phyloP scores from a whole-genome alignment of 2,329 filamentous ascomycete species.

The Penicillium janthinellum region DNA sequence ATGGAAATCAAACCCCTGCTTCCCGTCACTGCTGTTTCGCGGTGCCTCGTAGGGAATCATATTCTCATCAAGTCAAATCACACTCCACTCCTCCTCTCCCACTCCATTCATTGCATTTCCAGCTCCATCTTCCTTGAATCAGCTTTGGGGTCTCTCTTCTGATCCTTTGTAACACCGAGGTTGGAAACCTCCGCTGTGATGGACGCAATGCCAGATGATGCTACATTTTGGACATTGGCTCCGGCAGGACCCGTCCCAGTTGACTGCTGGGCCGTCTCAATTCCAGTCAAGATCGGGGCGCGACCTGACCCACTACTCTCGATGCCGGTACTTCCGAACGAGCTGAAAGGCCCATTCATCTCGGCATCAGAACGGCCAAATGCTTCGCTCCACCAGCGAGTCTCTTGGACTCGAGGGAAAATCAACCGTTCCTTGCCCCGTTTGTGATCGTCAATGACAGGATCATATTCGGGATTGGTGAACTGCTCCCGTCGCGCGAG shows the following conservation, averaged over 20 bases:
- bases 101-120: conserved; percentile 51
- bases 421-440: conserved; percentile 81
- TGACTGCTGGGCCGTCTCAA: conserved; percentile 61
- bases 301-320: conserved; percentile 32
- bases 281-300: conserved; percentile 59
- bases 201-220: conserved; percentile 42
- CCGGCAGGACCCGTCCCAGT: conserved; percentile 48
- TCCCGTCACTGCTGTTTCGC: background rate
- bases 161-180: conserved; percentile 44
- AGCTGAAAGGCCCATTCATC: conserved; percentile 75
- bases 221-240: conserved; percentile 31
- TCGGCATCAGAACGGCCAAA: conserved; percentile 87
- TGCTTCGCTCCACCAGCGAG: conserved; percentile 91
- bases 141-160: conserved; percentile 30
- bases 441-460: conserved; percentile 72
- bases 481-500: conserved; percentile 79
- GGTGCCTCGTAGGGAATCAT: background rate
- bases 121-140: conserved; percentile 47
- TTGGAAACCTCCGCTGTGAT: conserved; percentile 50
- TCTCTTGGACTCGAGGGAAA: conserved; percentile 73
- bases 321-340: conserved; percentile 36
- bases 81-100: background rate
- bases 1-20: background rate
- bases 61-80: background rate
- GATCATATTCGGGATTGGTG: conserved; percentile 76